These are phyloP conservation scores for Trapa bicornis DNA, from an alignment of 345 rosid genomes.

Conservation along the genomic window DNA sequence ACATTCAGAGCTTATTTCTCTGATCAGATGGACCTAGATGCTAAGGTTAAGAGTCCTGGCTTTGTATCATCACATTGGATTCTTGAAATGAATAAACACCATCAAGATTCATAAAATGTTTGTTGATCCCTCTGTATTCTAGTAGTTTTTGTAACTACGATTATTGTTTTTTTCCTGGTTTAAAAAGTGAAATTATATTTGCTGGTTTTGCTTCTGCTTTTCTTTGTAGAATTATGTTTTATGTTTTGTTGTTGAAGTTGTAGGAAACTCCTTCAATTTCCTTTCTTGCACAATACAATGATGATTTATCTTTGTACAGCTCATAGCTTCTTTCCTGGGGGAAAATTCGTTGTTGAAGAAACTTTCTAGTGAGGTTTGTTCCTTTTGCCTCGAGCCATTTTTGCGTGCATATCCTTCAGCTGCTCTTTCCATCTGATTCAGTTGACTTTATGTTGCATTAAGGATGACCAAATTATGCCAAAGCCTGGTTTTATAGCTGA, in stretches of 20 bases:
- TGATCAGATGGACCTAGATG: neutral
- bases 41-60: neutral
- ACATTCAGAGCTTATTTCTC: neutral
- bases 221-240: neutral
- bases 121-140: neutral
- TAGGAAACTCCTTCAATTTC: neutral
- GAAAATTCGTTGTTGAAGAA: conserved; percentile 49
- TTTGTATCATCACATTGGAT: neutral
- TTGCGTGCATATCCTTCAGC: neutral
- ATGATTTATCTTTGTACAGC: conserved; percentile 31
- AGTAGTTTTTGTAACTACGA: neutral
- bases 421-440: conserved; percentile 8
- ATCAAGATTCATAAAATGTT: neutral
- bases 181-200: neutral
- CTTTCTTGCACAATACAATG: neutral
- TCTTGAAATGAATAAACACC: neutral
- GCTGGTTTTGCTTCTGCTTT: neutral
- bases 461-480: conserved; percentile 28
- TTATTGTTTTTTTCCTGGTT: neutral
- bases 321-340: conserved; percentile 42
- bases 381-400: conserved; percentile 6
- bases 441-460: conserved; percentile 8
- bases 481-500: conserved; percentile 49
- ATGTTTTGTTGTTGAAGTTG: neutral
- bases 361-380: conserved; percentile 43